Conservation (phyloP, 1,139 yeast species). For the Taphrina communis region DNA sequence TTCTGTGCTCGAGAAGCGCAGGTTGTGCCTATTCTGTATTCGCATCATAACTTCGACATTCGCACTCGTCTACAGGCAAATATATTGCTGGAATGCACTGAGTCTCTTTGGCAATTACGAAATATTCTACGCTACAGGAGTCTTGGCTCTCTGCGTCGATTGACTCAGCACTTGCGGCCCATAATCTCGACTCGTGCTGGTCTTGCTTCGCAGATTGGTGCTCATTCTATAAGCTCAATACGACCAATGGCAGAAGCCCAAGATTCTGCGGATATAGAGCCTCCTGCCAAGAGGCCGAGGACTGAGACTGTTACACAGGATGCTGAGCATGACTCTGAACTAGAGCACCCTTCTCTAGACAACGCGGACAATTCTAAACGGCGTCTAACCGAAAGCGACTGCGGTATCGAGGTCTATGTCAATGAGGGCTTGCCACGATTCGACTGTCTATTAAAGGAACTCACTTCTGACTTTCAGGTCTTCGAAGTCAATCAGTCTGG, state of each 20-base stretch:
- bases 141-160: neutral
- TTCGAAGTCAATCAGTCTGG: conserved; percentile 32
- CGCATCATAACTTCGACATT: too few relatives aligned
- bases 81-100: too few relatives aligned
- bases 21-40: too few relatives aligned
- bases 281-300: conserved; percentile 8
- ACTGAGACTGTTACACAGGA: neutral
- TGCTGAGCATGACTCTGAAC: neutral
- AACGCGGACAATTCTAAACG: neutral
- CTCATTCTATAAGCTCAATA: neutral
- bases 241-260: neutral
- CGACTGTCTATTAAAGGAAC: conserved; percentile 62
- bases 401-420: conserved; percentile 82
- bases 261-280: neutral
- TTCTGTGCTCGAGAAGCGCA: neutral
- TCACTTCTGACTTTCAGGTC: conserved; percentile 76
- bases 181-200: neutral
- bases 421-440: conserved; percentile 61
- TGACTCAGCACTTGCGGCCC: neutral
- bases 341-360: neutral
- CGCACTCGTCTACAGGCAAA: too few relatives aligned
- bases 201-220: neutral
- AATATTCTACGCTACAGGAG: neutral
- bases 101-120: neutral
- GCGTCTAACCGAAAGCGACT: conserved; percentile 56